Evolutionary conservation across 306 rosid species (phyloP).

Genomic region (Castanopsis chinensis): DNA sequence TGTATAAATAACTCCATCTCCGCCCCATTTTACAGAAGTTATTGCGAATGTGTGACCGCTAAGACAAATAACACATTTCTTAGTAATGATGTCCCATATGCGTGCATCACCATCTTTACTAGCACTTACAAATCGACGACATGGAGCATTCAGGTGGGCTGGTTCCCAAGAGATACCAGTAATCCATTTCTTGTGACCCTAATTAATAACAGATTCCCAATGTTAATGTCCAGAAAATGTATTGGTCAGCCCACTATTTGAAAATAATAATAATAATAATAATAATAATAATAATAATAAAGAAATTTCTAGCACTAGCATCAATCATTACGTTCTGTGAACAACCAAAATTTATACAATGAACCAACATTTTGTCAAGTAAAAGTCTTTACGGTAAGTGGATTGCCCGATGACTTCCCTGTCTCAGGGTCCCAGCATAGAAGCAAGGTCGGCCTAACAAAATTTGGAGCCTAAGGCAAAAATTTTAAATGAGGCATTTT

Average conservation of each 20-base stretch:
- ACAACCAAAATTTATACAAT: background rate
- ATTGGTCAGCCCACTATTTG: background rate
- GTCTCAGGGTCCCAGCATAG: slow-evolving; percentile 90
- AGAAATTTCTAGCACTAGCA: background rate
- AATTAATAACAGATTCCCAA: slow-evolving; percentile 13
- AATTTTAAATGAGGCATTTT: too few species aligned
- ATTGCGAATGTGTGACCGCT: slow-evolving; percentile 88
- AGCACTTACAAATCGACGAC: slow-evolving; percentile 94
- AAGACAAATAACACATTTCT: slow-evolving; percentile 62
- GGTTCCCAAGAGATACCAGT: slow-evolving; percentile 99
- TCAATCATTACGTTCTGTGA: background rate
- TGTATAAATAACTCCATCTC: slow-evolving; percentile 92
- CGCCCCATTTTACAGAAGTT: slow-evolving; percentile 97
- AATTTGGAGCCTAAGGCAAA: too few species aligned
- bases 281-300: background rate
- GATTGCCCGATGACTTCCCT: slow-evolving; percentile 70
- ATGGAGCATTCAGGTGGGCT: slow-evolving; percentile 73
- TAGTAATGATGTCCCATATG: slow-evolving; percentile 76
- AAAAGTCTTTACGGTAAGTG: slow-evolving; percentile 52
- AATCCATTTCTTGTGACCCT: slow-evolving; percentile 98
- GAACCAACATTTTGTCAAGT: background rate
- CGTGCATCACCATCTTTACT: slow-evolving; percentile 99
- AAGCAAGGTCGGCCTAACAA: too few species aligned
- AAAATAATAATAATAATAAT: too few species aligned
- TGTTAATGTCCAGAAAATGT: background rate